Base-by-base conservation (phyloP, 2,329 filamentous ascomycete species). In the Orbilia ellipsospora region DNA sequence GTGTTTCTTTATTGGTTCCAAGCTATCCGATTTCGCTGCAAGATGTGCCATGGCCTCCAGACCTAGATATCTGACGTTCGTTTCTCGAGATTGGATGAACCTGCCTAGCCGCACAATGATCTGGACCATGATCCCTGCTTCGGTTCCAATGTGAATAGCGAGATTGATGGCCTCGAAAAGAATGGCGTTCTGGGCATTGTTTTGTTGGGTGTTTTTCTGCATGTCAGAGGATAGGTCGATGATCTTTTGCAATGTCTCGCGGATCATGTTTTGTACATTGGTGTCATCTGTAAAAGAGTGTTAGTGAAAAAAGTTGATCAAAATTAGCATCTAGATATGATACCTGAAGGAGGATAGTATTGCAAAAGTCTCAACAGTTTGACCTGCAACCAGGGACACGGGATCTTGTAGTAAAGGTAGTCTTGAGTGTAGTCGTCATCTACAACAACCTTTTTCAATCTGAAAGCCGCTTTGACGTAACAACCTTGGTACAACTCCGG, bases 331-430 rank as follows among this genome's bases (percentile, higher is more conserved):
- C 61, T 26, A 45, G 10, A 15, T 36, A 83, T 5, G 86, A 78
- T 85, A 94, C 92, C 90, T 81, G 95, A 96, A 54, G 95, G 94
- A 26, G 94, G 92, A 82, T 97, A 99, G 82, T 98, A 99, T 83
- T 99, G 95, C 78, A 99, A 86, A 75, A 99, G 84, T 77, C 94
- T 89, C 78, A 99, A 84, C 16, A 99, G 87, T 84, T 99, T 99
- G 80, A 98, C 92, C 83, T 98, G 94, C 70, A 99, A 90, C 95
- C 95, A 99, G 1, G 95, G 95, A 81, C 95, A 99, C 0, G 95
- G 95, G n/a, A 99, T 95, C 81, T 97, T 97, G 86, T 99, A 99
- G 85, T 99, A 99, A 26, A 97, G 88, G 81, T 99, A 99, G 81
- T 98, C 95, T 67, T 89, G 88, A 0, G 92, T 88, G 80, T 92